Evolutionary conservation across 805 yeast species (phyloP).

Genomic region (Metschnikowia aberdeeniae): DNA sequence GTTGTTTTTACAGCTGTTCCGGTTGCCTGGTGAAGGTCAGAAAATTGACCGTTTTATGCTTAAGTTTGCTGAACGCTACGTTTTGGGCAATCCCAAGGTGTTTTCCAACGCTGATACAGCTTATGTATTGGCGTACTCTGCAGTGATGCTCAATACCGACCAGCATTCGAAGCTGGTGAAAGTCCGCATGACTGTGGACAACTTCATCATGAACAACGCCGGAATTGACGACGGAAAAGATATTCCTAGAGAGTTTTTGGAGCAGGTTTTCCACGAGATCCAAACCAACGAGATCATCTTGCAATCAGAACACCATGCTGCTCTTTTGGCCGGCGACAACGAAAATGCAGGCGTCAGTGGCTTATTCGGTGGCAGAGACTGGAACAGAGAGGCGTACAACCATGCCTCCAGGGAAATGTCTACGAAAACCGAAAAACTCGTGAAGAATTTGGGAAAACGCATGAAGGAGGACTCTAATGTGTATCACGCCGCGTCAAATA

Average conservation of each 20-base stretch:
- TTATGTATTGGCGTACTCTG: constrained; percentile 86
- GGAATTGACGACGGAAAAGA: constrained; percentile 92
- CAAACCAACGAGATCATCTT: constrained; percentile 80
- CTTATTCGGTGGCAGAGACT: constrained; percentile 67
- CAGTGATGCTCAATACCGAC: constrained; percentile 91
- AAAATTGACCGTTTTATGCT: constrained; percentile 95
- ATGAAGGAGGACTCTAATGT: constrained; percentile 43
- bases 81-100: constrained; percentile 80
- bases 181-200: constrained; percentile 82
- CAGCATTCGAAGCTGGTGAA: constrained; percentile 85
- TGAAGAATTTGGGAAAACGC: constrained; percentile 57
- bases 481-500: constrained; percentile 79
- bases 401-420: constrained; percentile 93
- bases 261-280: constrained; percentile 72
- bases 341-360: constrained; percentile 32
- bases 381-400: constrained; percentile 75
- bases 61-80: constrained; percentile 91
- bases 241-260: constrained; percentile 69
- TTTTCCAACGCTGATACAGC: constrained; percentile 94
- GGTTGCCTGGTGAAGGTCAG: constrained; percentile 98
- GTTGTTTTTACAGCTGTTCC: constrained; percentile 75
- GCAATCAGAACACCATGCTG: constrained; percentile 91
- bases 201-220: constrained; percentile 78
- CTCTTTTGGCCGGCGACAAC: constrained; percentile 65
- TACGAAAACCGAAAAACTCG: constrained; percentile 79